phyloP scores from a whole-genome alignment of 129 eudicot genomes.

The Dittrichia graveolens region DNA sequence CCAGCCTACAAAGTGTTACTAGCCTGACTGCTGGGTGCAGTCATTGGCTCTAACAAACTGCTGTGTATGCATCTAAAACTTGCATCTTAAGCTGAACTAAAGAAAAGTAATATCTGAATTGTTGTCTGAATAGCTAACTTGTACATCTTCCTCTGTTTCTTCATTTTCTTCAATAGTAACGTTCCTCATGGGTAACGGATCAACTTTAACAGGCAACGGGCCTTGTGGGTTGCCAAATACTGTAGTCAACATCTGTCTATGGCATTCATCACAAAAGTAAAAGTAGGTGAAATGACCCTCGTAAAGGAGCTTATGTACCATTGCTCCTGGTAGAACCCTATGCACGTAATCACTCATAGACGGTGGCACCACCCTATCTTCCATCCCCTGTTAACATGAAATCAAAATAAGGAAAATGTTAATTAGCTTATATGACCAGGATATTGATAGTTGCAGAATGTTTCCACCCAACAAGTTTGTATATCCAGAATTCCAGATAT shows the following conservation, averaged over 20 bases:
- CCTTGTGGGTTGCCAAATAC: constrained; percentile 82
- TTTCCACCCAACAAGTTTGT: neutral
- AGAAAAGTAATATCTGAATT: constrained; percentile 38
- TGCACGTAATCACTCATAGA: constrained; percentile 64
- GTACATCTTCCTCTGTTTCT: constrained; percentile 39
- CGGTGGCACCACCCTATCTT: constrained; percentile 81
- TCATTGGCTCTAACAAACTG: constrained; percentile 36
- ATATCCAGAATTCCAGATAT: neutral
- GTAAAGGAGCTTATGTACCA: constrained; percentile 83
- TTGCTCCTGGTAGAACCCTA: constrained; percentile 75
- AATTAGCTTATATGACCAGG: neutral
- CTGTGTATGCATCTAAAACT: constrained; percentile 41
- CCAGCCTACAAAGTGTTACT: constrained; percentile 43
- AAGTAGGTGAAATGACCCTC: constrained; percentile 91
- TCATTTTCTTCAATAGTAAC: constrained; percentile 20
- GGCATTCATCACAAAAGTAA: constrained; percentile 92
- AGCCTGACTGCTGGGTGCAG: constrained; percentile 27
- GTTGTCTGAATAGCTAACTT: constrained; percentile 28
- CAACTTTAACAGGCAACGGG: constrained; percentile 46
- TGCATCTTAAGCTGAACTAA: constrained; percentile 36
- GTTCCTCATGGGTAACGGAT: constrained; percentile 27
- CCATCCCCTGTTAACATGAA: constrained; percentile 59
- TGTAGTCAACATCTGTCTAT: constrained; percentile 70
- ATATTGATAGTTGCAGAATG: neutral
- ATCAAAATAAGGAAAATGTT: neutral